Conservation (phyloP, 331 rosid species). For the Erythrophleum ivorense region DNA sequence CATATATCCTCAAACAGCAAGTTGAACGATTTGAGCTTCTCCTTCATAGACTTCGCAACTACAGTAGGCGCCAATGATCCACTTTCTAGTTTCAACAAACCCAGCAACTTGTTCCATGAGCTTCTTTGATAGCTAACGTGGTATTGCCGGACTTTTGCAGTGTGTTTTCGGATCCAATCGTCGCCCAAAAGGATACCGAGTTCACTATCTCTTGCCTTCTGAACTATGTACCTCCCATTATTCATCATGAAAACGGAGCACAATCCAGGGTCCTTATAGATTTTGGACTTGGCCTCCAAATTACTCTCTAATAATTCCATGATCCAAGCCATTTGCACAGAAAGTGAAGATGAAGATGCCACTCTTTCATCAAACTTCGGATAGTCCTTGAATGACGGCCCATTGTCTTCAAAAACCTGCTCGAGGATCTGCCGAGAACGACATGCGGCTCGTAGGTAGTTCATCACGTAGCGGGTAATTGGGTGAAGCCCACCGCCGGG, state of each 20-base stretch:
- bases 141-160: constrained; percentile 67
- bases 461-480: constrained; percentile 97
- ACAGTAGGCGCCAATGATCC: constrained; percentile 57
- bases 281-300: constrained; percentile 85
- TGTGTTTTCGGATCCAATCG: constrained; percentile 89
- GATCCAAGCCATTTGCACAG: constrained; percentile 89
- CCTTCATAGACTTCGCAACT: constrained; percentile 66
- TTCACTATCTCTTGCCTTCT: constrained; percentile 79
- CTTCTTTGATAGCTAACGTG: constrained; percentile 73
- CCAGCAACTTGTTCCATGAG: constrained; percentile 77
- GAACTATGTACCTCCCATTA: constrained; percentile 88
- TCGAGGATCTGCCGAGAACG: constrained; percentile 73
- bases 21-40: constrained; percentile 75
- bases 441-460: constrained; percentile 88
- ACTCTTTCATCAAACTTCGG: constrained; percentile 64
- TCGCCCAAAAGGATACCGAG: constrained; percentile 76
- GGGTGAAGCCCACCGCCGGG: constrained; percentile 97
- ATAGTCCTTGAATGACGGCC: constrained; percentile 50
- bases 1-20: constrained; percentile 67
- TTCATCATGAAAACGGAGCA: constrained; percentile 86
- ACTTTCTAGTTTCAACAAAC: constrained; percentile 61
- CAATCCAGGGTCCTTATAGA: constrained; percentile 72
- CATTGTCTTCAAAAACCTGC: constrained; percentile 80
- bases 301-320: constrained; percentile 92
- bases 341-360: constrained; percentile 59